Conservation (phyloP, 2,329 filamentous ascomycete genomes). For the Cadophora gregata region DNA sequence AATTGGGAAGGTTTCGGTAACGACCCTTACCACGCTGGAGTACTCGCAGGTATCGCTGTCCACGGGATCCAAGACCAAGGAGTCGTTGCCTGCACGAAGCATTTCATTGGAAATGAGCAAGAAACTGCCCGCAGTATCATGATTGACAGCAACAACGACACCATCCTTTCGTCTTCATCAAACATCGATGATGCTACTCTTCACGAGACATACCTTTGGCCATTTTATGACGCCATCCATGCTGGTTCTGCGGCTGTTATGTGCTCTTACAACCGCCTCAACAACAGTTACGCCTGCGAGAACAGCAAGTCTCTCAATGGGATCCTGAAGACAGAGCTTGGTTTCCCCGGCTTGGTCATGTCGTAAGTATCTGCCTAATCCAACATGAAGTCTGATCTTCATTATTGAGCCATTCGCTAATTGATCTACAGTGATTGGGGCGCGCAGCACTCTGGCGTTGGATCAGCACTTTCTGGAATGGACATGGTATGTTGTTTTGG, state of each 20-base stretch:
- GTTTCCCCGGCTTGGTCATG: slow-evolving; percentile 87
- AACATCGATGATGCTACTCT: slow-evolving; percentile 79
- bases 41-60: not conserved
- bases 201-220: slow-evolving; percentile 84
- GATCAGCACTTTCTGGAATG: slow-evolving; percentile 77
- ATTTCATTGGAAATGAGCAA: slow-evolving; percentile 78
- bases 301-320: slow-evolving; percentile 82
- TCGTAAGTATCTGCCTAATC: slow-evolving; percentile 49
- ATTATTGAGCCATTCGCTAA: not conserved
- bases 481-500: slow-evolving; percentile 57
- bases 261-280: slow-evolving; percentile 80
- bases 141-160: slow-evolving; percentile 45
- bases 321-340: slow-evolving; percentile 81
- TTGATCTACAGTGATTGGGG: slow-evolving; percentile 68
- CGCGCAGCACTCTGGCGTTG: slow-evolving; percentile 80
- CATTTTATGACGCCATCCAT: slow-evolving; percentile 81
- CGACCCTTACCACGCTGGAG: slow-evolving; percentile 26
- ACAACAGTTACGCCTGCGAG: slow-evolving; percentile 71
- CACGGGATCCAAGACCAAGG: slow-evolving; percentile 33
- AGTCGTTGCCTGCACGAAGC: slow-evolving; percentile 39
- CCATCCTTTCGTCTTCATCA: slow-evolving; percentile 53
- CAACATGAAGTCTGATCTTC: no score
- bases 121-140: slow-evolving; percentile 55
- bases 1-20: slow-evolving; percentile 64
- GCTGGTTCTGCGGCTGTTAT: slow-evolving; percentile 80